A percentile compares a stretch with the other conserved stretches of the same genome.
Evolutionary conservation across 495 filamentous ascomycete genomes (phyloP).

Genomic region (Neurospora terricola): DNA sequence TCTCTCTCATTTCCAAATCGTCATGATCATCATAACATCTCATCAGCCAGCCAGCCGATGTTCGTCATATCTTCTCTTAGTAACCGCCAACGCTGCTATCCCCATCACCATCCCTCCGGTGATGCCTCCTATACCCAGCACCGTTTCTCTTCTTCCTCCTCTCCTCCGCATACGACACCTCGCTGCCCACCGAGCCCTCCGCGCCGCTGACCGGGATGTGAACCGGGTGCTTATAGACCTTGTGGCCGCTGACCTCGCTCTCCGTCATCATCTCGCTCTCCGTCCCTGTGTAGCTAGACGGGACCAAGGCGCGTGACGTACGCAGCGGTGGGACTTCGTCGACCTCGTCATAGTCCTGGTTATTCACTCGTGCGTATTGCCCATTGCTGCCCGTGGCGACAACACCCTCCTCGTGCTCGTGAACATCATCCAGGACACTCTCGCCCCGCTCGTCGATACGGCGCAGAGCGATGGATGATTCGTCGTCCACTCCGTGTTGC

Average conservation of each 20-base stretch:
- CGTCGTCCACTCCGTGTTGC: slow-evolving; percentile 31
- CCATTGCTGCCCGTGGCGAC: slow-evolving; percentile 1
- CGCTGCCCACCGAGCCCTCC: slow-evolving; percentile 9
- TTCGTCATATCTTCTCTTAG: not conserved
- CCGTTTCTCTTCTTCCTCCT: slow-evolving; percentile 24
- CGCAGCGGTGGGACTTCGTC: slow-evolving; percentile 21
- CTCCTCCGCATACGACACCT: slow-evolving; percentile 24
- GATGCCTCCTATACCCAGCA: slow-evolving; percentile 11
- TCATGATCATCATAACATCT: not conserved
- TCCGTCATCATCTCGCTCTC: slow-evolving; percentile 44
- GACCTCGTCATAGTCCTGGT: not conserved
- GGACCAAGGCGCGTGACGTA: slow-evolving; percentile 26
- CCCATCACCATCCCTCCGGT: slow-evolving; percentile 1
- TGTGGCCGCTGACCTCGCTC: slow-evolving; percentile 56
- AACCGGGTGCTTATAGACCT: slow-evolving; percentile 70
- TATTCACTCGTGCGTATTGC: not conserved
- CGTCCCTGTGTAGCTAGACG: slow-evolving; percentile 23
- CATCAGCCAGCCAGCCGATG: not conserved
- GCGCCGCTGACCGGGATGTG: slow-evolving; percentile 49
- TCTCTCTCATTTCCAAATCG: not conserved
- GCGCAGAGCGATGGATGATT: slow-evolving; percentile 16
- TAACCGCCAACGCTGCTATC: not conserved
- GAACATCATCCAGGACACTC: not conserved
- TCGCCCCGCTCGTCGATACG: slow-evolving; percentile 18
- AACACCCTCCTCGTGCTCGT: slow-evolving; percentile 6